Base-by-base conservation (phyloP, 305 asterid species). In the Fraxinus sp. region DNA sequence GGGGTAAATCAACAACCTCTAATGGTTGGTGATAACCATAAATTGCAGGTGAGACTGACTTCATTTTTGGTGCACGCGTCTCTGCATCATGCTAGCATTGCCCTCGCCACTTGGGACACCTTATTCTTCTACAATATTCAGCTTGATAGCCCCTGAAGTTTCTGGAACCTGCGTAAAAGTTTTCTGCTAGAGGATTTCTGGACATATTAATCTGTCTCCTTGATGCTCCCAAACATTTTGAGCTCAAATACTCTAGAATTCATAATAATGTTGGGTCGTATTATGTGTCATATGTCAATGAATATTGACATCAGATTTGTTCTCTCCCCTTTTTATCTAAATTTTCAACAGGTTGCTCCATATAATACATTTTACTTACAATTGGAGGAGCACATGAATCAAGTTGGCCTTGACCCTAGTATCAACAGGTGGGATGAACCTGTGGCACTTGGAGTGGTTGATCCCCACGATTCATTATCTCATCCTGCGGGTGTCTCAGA, bases 11-110 rank as follows among this genome's bases (percentile, higher is more conserved):
- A 97, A 85, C 91, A 87, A 85, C 99, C 99, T 62, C 97, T 97
- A 86, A 89, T 95, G 90, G 97, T 97, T 89, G 99, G 99, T 70
- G 99, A 97, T 88, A 97, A 97, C 89, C 99, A 97, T 88, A 97
- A 97, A 86, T 89, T 97, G 90, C 98, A 97, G 98, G 99, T 93
- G 8, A n/a, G 90, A 74, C 28, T 52, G 33, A 6, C 64, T 81
- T 72, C 73, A 32, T 75, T 49, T 74, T 49, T 59, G 82, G 46
- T 81, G 30, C 78, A 33, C 59, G 30, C 49, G 70, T 78, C 83
- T 82, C 30, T 14, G 13, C 32, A 13, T 80, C 57, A 28, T 71
- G 32, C 80, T 77, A 64, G 39, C 70, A 1, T 3, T 20, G 20
- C 28, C 26, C 70, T 20, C 70, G 7, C 14, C 5, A 20, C 28